Conservation (phyloP, 2,329 filamentous ascomycete species). For the Botryotinia globosa region DNA sequence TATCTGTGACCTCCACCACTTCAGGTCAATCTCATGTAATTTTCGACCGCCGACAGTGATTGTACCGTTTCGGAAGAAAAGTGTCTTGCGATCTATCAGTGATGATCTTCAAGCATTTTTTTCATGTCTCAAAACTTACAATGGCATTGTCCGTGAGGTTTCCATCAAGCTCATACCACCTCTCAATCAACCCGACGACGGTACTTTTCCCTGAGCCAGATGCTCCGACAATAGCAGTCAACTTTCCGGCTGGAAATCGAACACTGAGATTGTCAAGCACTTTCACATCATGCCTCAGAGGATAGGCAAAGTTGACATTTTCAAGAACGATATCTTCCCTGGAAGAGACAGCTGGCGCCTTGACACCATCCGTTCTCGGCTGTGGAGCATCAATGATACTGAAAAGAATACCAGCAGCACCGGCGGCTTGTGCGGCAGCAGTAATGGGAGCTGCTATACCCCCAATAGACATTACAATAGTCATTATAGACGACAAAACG, state of each 20-base stretch:
- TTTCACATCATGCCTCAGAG: conserved; percentile 60
- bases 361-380: conserved; percentile 43
- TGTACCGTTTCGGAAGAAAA: conserved; percentile 28
- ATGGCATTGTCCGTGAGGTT: conserved; percentile 34
- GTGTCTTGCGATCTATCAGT: conserved; percentile 24
- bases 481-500: conserved; percentile 40
- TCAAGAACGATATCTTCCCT: conserved; percentile 57
- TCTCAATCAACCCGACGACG: conserved; percentile 66
- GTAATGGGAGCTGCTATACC: conserved; percentile 57
- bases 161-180: conserved; percentile 64
- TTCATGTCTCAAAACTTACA: conserved; percentile 21
- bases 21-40: conserved; percentile 23
- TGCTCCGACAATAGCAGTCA: conserved; percentile 71
- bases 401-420: conserved; percentile 41
- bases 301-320: conserved; percentile 71
- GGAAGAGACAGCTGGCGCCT: conserved; percentile 49
- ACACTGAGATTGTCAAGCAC: conserved; percentile 60
- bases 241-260: conserved; percentile 59
- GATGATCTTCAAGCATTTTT: too few relatives aligned
- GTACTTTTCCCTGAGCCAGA: conserved; percentile 74
- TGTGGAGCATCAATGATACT: conserved; percentile 41
- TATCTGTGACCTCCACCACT: conserved; percentile 45
- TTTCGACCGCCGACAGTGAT: conserved; percentile 27
- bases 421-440: conserved; percentile 44
- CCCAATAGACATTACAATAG: conserved; percentile 51